Evolutionary conservation across 129 eudicot genomes (phyloP).

Genomic region (Scalesia atractyloides): DNA sequence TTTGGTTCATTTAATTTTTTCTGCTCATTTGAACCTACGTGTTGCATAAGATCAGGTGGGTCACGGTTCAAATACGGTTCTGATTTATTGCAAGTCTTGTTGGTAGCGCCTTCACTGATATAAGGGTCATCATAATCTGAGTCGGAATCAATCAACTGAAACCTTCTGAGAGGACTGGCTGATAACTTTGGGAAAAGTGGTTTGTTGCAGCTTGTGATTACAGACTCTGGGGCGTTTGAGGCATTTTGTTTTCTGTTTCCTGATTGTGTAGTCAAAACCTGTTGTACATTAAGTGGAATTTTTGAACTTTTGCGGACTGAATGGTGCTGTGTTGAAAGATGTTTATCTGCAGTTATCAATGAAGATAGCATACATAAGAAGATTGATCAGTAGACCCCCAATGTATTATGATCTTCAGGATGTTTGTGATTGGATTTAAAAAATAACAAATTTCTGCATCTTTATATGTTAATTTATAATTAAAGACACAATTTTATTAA

Average conservation of each 20-base stretch:
- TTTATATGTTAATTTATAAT: too few relatives aligned
- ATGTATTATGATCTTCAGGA: too few relatives aligned
- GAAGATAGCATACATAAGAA: constrained; percentile 5
- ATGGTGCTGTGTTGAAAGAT: constrained; percentile 32
- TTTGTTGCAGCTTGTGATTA: constrained; percentile 35
- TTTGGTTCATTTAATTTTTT: constrained; percentile 30
- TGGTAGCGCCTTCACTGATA: constrained; percentile 18
- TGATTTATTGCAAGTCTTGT: constrained; percentile 19
- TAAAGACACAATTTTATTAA: too few relatives aligned
- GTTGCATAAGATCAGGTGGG: constrained; percentile 14
- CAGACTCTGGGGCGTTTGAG: constrained; percentile 36
- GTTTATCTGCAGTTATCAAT: constrained; percentile 37
- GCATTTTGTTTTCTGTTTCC: constrained; percentile 41
- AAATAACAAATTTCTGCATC: too few relatives aligned
- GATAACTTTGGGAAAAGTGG: constrained; percentile 46
- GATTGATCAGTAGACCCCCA: background rate
- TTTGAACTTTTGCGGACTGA: constrained; percentile 64
- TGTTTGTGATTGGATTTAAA: too few relatives aligned
- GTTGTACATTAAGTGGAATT: constrained; percentile 45
- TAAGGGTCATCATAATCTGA: constrained; percentile 54
- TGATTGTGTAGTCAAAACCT: constrained; percentile 51
- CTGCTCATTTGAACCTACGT: too few relatives aligned
- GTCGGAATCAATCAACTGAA: constrained; percentile 84
- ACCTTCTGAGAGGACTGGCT: constrained; percentile 78
- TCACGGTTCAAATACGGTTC: constrained; percentile 27